Percentiles rank a stretch among this genome's conserved stretches.
Evolutionary conservation across 257 asterid species (phyloP).

Genomic region (Solanum stenotomum): DNA sequence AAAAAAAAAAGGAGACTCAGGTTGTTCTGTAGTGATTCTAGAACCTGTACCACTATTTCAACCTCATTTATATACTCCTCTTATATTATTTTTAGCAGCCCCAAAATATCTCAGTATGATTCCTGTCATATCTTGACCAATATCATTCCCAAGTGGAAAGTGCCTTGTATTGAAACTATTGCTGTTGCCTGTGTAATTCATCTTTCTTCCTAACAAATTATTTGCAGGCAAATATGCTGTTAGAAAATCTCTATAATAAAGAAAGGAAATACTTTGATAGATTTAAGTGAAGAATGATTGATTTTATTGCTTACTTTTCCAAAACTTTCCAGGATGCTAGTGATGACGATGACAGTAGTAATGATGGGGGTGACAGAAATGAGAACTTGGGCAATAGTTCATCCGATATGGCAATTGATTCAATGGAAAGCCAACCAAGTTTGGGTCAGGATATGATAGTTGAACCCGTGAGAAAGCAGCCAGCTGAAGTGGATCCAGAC

Average conservation of each 20-base stretch:
- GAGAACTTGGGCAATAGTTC: slow-evolving; percentile 7
- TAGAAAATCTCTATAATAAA: not conserved
- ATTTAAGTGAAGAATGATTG: not conserved
- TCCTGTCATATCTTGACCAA: not conserved
- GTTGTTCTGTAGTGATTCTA: no score
- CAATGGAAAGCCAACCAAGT: slow-evolving; percentile 9
- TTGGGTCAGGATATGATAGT: not conserved
- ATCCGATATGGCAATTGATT: slow-evolving; percentile 45
- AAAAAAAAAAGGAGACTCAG: not conserved
- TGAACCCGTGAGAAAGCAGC: slow-evolving; percentile 1
- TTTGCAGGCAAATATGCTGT: not conserved
- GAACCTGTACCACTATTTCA: not conserved
- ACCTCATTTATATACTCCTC: not conserved
- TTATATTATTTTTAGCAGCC: not conserved
- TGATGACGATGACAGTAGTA: slow-evolving; percentile 10
- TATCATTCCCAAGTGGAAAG: not conserved
- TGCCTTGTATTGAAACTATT: not conserved
- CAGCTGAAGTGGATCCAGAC: slow-evolving; percentile 24
- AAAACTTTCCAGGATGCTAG: not conserved
- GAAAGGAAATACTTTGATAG: not conserved
- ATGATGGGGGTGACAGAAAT: slow-evolving; percentile 14
- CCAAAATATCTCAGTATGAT: not conserved
- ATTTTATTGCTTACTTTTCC: not conserved
- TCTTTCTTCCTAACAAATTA: not conserved
- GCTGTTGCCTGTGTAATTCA: not conserved